A percentile compares a stretch with the other conserved stretches of the same genome.
Evolutionary conservation across 2,329 filamentous ascomycete species (phyloP).

Genomic region (Colletotrichum noveboracense): DNA sequence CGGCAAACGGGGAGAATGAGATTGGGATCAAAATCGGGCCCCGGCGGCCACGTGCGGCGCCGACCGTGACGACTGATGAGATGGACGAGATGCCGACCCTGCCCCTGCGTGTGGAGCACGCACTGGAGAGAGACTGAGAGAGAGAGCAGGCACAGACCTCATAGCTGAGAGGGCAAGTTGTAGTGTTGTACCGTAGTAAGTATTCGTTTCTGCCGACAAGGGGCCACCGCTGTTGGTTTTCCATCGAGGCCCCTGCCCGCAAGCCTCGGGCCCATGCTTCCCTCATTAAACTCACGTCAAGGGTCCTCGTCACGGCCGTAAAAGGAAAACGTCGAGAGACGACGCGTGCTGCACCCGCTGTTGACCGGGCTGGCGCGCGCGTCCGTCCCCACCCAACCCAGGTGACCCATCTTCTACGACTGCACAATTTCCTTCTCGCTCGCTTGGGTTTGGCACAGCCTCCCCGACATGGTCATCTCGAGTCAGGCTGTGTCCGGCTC

Average conservation of each 20-base stretch:
- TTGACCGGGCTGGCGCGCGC: slow-evolving; percentile 4
- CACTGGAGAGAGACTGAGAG: neutral
- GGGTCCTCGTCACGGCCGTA: slow-evolving; percentile 12
- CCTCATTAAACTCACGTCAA: slow-evolving; percentile 15
- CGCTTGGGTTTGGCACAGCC: slow-evolving; percentile 17
- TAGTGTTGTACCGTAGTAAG: too few species aligned
- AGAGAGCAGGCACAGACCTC: neutral
- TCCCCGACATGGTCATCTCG: slow-evolving; percentile 11
- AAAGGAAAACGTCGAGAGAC: neutral
- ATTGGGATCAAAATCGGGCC: slow-evolving; percentile 29
- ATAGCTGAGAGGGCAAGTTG: neutral
- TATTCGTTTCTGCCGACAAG: slow-evolving; percentile 6
- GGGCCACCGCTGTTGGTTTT: neutral
- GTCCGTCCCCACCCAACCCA: neutral
- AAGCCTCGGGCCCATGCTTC: neutral
- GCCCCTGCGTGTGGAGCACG: slow-evolving; percentile 6
- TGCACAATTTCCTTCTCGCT: slow-evolving; percentile 19
- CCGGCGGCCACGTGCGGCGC: slow-evolving; percentile 33
- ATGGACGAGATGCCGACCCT: slow-evolving; percentile 11
- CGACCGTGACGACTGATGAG: slow-evolving; percentile 13
- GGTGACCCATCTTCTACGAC: slow-evolving; percentile 1
- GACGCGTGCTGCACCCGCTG: neutral
- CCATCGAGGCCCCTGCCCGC: slow-evolving; percentile 3
- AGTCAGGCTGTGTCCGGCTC: slow-evolving; percentile 5
- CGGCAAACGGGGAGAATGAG: slow-evolving; percentile 23